A percentile compares a stretch with the other conserved stretches of the same genome.
These are phyloP conservation scores for Phytopythium delawarense DNA, from an alignment of 352 stramenopile species.

Conservation along the genomic window DNA sequence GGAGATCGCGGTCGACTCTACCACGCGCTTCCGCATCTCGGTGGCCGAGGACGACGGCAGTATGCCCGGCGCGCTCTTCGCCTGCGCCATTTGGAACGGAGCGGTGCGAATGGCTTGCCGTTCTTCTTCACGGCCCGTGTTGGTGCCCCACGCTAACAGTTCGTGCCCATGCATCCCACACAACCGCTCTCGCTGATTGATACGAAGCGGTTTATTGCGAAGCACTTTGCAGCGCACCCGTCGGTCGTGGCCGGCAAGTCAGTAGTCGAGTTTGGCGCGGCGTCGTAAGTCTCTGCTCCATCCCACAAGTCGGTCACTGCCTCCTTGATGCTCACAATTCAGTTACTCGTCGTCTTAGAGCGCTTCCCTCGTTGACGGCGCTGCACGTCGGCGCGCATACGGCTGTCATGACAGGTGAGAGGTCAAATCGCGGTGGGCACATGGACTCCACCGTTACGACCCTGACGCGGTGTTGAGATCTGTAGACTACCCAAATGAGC, in stretches of 20 bases:
- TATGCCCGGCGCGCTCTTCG: conserved; percentile 47
- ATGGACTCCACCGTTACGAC: not conserved
- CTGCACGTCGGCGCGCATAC: conserved; percentile 34
- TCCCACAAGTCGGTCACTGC: not conserved
- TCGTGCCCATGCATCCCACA: no score
- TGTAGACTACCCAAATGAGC: conserved; percentile 45
- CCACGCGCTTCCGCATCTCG: conserved; percentile 29
- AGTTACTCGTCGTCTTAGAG: conserved; percentile 15
- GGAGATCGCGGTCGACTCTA: conserved; percentile 22
- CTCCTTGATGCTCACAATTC: not conserved
- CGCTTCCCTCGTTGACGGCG: conserved; percentile 40
- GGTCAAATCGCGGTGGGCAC: not conserved
- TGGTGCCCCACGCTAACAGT: no score
- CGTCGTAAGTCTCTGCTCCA: conserved; percentile 26
- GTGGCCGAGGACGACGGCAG: conserved; percentile 42
- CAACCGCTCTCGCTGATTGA: no score
- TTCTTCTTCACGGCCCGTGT: no score
- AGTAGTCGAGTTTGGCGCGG: conserved; percentile 46
- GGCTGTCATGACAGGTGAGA: conserved; percentile 39
- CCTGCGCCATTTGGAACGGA: conserved; percentile 43
- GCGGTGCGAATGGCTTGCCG: conserved; percentile 13
- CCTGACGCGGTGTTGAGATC: not conserved
- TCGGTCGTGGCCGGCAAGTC: conserved; percentile 20
- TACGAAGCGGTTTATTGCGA: conserved; percentile 33
- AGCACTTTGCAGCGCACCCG: conserved; percentile 35